A percentile compares a stretch with the other conserved stretches of the same genome.
phyloP scores from a whole-genome alignment of 257 asterid species.

The Solanum bulbocastanum region DNA sequence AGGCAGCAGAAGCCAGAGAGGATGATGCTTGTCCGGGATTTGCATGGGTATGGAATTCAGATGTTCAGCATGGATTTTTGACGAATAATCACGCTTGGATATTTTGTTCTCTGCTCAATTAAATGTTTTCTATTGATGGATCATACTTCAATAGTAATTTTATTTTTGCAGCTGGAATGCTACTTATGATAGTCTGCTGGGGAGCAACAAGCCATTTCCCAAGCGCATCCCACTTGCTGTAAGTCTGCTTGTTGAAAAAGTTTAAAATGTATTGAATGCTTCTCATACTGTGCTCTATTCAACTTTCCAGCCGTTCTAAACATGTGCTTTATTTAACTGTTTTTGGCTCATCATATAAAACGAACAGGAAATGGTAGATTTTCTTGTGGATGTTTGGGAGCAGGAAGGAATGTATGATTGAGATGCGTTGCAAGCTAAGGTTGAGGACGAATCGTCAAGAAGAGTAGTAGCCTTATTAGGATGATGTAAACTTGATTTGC shows the following conservation, averaged over 20 bases:
- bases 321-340: neutral
- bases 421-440: slow-evolving; percentile 1
- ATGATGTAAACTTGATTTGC: neutral
- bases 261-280: neutral
- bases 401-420: slow-evolving; percentile 71
- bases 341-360: neutral
- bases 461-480: neutral
- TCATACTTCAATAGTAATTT: slow-evolving; percentile 19
- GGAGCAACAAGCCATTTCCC: slow-evolving; percentile 65
- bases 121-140: slow-evolving; percentile 17
- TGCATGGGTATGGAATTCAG: neutral
- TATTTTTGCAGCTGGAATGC: slow-evolving; percentile 78
- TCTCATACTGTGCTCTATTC: neutral
- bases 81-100: neutral
- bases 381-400: slow-evolving; percentile 82
- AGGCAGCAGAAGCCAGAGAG: neutral
- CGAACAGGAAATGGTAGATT: slow-evolving; percentile 72
- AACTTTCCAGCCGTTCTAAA: neutral
- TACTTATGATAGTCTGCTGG: slow-evolving; percentile 72
- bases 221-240: slow-evolving; percentile 74
- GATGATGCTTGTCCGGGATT: neutral
- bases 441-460: neutral
- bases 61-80: neutral
- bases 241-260: slow-evolving; percentile 17
- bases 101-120: neutral